Evolutionary conservation across 2,329 filamentous ascomycete genomes (phyloP).

Genomic region (Penicillium sp.): DNA sequence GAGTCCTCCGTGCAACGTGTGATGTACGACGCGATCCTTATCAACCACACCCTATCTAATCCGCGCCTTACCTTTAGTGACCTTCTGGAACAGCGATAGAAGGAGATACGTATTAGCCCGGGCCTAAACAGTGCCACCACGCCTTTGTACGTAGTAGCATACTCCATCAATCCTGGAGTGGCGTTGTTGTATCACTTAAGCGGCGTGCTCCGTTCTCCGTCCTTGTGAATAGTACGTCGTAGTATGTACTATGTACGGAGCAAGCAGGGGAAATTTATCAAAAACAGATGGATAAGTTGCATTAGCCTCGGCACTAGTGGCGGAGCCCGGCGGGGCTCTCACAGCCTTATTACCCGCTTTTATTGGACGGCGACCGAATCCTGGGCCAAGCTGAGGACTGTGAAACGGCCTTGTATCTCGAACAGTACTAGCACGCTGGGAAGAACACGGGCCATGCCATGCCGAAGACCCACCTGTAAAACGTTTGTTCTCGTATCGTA

Average conservation of each 20-base stretch:
- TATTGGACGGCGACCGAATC: not conserved
- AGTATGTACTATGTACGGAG: not conserved
- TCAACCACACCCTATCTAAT: not conserved
- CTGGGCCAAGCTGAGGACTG: not conserved
- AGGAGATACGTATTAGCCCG: conserved; percentile 1
- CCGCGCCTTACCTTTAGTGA: not conserved
- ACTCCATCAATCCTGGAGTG: not conserved
- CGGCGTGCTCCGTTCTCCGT: not conserved
- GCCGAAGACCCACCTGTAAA: not conserved
- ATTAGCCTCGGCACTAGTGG: conserved; percentile 4
- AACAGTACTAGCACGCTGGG: conserved; percentile 1
- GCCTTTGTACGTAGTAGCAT: too few relatives aligned
- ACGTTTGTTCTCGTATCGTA: not conserved
- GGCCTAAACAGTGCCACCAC: not conserved
- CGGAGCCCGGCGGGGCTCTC: not conserved
- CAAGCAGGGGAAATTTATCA: too few relatives aligned
- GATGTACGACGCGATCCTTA: not conserved
- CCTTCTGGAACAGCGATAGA: conserved; percentile 12
- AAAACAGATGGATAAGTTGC: conserved; percentile 1
- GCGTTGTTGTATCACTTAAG: not conserved
- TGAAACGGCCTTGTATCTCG: conserved; percentile 5
- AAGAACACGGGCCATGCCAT: conserved; percentile 7
- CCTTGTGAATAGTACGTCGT: too few relatives aligned
- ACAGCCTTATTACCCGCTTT: not conserved
- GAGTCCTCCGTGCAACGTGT: not conserved